Evolutionary conservation across 2,329 filamentous ascomycete species (phyloP).

Genomic region (Zymoseptoria pseudotritici): DNA sequence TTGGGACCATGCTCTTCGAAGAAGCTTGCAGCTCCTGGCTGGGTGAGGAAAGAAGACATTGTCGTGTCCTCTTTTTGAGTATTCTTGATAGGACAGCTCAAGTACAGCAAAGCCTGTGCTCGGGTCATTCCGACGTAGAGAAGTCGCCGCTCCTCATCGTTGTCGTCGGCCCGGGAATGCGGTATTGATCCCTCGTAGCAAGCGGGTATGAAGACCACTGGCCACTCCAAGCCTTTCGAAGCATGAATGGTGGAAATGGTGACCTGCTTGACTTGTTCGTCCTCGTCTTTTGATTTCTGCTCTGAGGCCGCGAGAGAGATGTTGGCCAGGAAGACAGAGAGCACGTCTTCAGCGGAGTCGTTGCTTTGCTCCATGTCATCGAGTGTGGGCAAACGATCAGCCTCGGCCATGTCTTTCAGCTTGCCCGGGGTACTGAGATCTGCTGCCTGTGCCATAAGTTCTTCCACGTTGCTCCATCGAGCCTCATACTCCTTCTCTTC

Average conservation of each 20-base stretch:
- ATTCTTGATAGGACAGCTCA: slow-evolving; percentile 69
- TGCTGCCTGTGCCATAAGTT: slow-evolving; percentile 70
- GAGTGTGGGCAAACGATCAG: slow-evolving; percentile 55
- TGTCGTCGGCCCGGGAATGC: slow-evolving; percentile 76
- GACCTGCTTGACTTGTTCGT: slow-evolving; percentile 53
- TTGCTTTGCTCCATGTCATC: slow-evolving; percentile 57
- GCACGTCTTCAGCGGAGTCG: slow-evolving; percentile 50
- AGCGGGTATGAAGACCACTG: slow-evolving; percentile 84
- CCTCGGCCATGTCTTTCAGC: slow-evolving; percentile 27
- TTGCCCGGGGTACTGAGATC: slow-evolving; percentile 51
- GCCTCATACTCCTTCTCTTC: slow-evolving; percentile 60
- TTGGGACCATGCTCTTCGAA: slow-evolving; percentile 61
- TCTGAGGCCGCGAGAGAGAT: slow-evolving; percentile 77
- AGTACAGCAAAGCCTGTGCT: slow-evolving; percentile 75
- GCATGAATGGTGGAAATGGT: slow-evolving; percentile 96
- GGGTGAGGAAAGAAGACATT: slow-evolving; percentile 65
- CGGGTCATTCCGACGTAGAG: slow-evolving; percentile 96
- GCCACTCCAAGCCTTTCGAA: slow-evolving; percentile 94
- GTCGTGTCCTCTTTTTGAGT: slow-evolving; percentile 55
- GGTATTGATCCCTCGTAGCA: slow-evolving; percentile 87
- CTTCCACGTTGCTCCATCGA: slow-evolving; percentile 81
- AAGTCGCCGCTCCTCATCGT: slow-evolving; percentile 77
- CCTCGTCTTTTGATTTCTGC: slow-evolving; percentile 50
- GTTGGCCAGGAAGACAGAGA: slow-evolving; percentile 81
- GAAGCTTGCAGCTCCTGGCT: slow-evolving; percentile 43